Conservation (phyloP, 2,329 filamentous ascomycete genomes). For the Ilyonectria mors-panacis region DNA sequence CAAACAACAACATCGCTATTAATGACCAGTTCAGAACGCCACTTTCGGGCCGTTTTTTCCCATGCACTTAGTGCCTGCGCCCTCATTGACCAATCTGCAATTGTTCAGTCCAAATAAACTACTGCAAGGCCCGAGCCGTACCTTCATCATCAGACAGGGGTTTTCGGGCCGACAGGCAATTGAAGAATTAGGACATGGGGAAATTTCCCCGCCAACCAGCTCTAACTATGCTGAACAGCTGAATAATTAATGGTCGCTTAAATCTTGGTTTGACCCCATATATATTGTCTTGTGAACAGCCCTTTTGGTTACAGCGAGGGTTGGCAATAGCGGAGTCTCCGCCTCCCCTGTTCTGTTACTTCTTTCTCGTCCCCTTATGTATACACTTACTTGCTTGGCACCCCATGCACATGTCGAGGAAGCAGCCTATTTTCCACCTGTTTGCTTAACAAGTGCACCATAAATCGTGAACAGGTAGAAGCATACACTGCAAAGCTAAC, state of each 20-base stretch:
- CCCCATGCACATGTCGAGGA: background rate
- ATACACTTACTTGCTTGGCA: slow-evolving; percentile 2
- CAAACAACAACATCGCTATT: background rate
- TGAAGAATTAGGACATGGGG: slow-evolving; percentile 5
- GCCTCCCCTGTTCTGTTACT: slow-evolving; percentile 2
- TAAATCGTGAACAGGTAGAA: background rate
- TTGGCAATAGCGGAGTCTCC: slow-evolving; percentile 1
- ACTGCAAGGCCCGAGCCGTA: background rate
- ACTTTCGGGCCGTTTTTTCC: slow-evolving; percentile 4
- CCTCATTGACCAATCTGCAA: background rate
- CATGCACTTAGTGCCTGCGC: background rate
- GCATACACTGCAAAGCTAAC: background rate
- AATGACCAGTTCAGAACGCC: background rate
- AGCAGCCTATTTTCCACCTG: background rate
- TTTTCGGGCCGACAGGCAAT: slow-evolving; percentile 15
- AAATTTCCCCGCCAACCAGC: slow-evolving; percentile 13
- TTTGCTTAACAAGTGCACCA: background rate
- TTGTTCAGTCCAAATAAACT: slow-evolving; percentile 6
- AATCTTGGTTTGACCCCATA: too few species aligned
- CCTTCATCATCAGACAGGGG: slow-evolving; percentile 9
- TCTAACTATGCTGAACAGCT: background rate
- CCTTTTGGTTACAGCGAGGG: background rate
- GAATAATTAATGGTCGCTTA: too few species aligned
- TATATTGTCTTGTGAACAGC: background rate
- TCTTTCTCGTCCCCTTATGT: background rate